Evolutionary conservation across 73 alveolate species (phyloP).

Genomic region (Paramecium octaurelia): DNA sequence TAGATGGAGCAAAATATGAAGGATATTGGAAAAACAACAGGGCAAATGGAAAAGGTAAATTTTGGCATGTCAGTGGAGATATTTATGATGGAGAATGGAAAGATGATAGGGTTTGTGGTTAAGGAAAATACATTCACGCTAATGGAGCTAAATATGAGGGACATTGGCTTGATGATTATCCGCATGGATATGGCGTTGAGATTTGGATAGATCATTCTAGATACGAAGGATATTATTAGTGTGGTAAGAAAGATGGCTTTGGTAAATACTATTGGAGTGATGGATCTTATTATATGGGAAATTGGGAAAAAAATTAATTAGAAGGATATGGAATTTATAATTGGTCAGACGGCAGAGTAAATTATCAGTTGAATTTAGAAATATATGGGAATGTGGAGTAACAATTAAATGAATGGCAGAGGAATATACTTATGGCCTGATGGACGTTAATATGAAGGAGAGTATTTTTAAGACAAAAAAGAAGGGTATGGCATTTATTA

Average conservation of each 20-base stretch:
- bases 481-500: constrained; percentile 76
- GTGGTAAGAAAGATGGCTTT: constrained; percentile 73
- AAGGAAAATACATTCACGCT: constrained; percentile 56
- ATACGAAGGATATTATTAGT: constrained; percentile 69
- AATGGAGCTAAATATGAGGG: constrained; percentile 60
- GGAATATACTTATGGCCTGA: constrained; percentile 50
- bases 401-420: constrained; percentile 58
- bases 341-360: constrained; percentile 65
- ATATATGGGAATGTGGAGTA: constrained; percentile 53
- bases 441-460: background rate
- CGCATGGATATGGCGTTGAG: constrained; percentile 76
- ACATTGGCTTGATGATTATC: constrained; percentile 68
- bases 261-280: constrained; percentile 76
- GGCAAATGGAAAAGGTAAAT: constrained; percentile 59
- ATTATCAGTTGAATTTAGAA: background rate
- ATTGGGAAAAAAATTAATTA: constrained; percentile 71
- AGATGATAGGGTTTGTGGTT: constrained; percentile 57
- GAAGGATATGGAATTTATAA: constrained; percentile 77
- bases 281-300: constrained; percentile 71
- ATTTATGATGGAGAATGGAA: constrained; percentile 62
- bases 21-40: constrained; percentile 53
- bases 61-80: constrained; percentile 59
- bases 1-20: constrained; percentile 59
- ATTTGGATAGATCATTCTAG: constrained; percentile 75
- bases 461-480: constrained; percentile 45